A percentile compares a stretch with the other conserved stretches of the same genome.
These are phyloP conservation scores for Xylaria acuta DNA, from an alignment of 495 filamentous ascomycete genomes.

Conservation along the genomic window DNA sequence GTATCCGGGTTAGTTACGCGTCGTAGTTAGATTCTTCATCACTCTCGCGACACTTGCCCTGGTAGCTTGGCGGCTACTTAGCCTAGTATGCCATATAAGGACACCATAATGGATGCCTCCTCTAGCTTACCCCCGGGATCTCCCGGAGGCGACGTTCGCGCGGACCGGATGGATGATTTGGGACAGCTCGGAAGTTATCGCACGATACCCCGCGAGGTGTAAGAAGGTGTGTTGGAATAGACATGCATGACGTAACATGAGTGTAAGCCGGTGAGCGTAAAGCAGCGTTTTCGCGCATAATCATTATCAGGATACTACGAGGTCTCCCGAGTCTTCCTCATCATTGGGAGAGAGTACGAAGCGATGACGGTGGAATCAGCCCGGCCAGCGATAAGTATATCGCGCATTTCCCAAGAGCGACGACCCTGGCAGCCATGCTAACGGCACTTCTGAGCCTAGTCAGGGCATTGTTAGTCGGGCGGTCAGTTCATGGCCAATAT, in stretches of 20 bases:
- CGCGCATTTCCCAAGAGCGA: not conserved
- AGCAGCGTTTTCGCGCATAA: not conserved
- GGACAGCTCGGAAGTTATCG: not conserved
- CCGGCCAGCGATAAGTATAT: not conserved
- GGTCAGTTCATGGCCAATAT: not conserved
- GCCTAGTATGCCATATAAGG: not conserved
- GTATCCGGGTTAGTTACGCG: slow-evolving; percentile 56
- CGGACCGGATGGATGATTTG: not conserved
- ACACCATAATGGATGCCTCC: not conserved
- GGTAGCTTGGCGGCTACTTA: not conserved
- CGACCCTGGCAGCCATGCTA: slow-evolving; percentile 48
- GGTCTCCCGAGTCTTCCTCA: not conserved
- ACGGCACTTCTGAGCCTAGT: slow-evolving; percentile 50
- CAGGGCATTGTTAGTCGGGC: not conserved
- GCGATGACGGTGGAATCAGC: not conserved
- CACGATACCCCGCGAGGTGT: slow-evolving; percentile 2
- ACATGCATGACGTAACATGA: slow-evolving; percentile 7
- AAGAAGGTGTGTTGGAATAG: not conserved
- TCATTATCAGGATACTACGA: not conserved
- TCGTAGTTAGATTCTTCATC: slow-evolving; percentile 57
- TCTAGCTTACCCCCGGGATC: not conserved
- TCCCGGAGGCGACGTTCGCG: not conserved
- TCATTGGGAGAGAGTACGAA: slow-evolving; percentile 10
- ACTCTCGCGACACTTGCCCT: slow-evolving; percentile 42
- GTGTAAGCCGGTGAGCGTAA: not conserved